These are phyloP conservation scores for Serendipita sp. DNA, from an alignment of 768 basidiomycete genomes.

Conservation along the genomic window DNA sequence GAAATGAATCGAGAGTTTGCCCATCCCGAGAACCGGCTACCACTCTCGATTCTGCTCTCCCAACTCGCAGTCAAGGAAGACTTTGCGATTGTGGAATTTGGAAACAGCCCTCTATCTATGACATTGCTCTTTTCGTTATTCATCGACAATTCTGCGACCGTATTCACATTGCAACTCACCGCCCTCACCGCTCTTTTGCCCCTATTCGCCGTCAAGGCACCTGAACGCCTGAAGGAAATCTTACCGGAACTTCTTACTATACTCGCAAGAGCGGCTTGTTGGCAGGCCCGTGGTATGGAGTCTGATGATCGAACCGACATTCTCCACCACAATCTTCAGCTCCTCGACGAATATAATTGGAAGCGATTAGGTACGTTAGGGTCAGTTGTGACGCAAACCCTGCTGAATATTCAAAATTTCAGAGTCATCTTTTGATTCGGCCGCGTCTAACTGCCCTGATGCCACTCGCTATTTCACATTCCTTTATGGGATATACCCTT, in stretches of 20 bases:
- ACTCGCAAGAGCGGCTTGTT: constrained; percentile 56
- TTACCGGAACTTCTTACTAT: constrained; percentile 53
- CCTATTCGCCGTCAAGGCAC: constrained; percentile 49
- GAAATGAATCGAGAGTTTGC: constrained; percentile 50
- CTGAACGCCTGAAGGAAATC: constrained; percentile 35
- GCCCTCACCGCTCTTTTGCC: constrained; percentile 60
- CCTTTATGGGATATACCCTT: constrained; percentile 83
- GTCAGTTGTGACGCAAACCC: neutral
- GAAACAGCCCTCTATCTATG: constrained; percentile 45
- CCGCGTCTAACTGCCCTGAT: constrained; percentile 39
- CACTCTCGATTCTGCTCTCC: constrained; percentile 49
- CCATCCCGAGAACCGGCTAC: constrained; percentile 45
- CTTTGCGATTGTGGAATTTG: constrained; percentile 17
- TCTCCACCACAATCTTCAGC: constrained; percentile 13
- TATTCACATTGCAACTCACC: constrained; percentile 46
- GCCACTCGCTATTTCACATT: constrained; percentile 55
- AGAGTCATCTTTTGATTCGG: constrained; percentile 41
- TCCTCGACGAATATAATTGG: constrained; percentile 52
- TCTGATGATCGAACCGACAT: constrained; percentile 25
- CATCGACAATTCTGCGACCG: constrained; percentile 59
- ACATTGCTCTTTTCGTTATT: constrained; percentile 51
- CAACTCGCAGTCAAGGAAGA: constrained; percentile 22
- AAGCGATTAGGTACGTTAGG: constrained; percentile 27
- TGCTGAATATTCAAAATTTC: neutral
- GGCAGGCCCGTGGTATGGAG: constrained; percentile 38